Base-by-base conservation (phyloP, 2,329 filamentous ascomycete genomes). In the Anthostomella pinea region DNA sequence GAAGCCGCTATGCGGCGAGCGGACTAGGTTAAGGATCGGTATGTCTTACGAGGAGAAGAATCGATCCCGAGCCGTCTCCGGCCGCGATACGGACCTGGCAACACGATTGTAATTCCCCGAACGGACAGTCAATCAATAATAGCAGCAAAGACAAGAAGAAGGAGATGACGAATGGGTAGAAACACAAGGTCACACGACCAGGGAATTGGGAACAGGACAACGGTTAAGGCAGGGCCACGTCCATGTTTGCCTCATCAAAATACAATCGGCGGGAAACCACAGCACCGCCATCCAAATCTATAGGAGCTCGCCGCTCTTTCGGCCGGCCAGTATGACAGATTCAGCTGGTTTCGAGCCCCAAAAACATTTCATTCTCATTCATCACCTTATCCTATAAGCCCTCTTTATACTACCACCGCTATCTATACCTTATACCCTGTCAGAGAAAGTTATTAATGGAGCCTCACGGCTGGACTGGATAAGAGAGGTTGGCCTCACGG, bases 401-500 rank as follows among this genome's bases (percentile, higher is more conserved):
- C 35, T 43, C 36, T 36, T 39, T 25, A n/a, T n/a, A n/a, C n/a
- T n/a, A n/a, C n/a, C 46, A 34, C 20, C 41, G 31, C 21, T 26
- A 31, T 36, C 27, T 49, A 43, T 39, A 28, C 51, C 44, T 39
- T 39, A 39, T 33, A 33, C 30, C 13, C 18, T 18, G 15, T n/a
- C n/a, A n/a, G n/a, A n/a, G 26, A 29, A 25, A 24, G 56, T 57
- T 53, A 57, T 51, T 48, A 52, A 54, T 43, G 39, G 43, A 30
- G 55, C 55, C 55, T 58, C 55, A 45, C 55, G 55, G 55, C 55
- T 52, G 46, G 40, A 47, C 54, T 51, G 46, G 41, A 47, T 39
- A 52, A 56, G 49, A 56, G 43, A 39, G 49, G 44, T 48, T 44
- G 46, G 54, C 54, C 54, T 57, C 54, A 49, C 54, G 54, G 54